Percentiles rank a stretch among this genome's conserved stretches.
These are phyloP conservation scores for Anthracocystis panici-leucophaei DNA, from an alignment of 1,284 basidiomycete species.

Conservation along the genomic window DNA sequence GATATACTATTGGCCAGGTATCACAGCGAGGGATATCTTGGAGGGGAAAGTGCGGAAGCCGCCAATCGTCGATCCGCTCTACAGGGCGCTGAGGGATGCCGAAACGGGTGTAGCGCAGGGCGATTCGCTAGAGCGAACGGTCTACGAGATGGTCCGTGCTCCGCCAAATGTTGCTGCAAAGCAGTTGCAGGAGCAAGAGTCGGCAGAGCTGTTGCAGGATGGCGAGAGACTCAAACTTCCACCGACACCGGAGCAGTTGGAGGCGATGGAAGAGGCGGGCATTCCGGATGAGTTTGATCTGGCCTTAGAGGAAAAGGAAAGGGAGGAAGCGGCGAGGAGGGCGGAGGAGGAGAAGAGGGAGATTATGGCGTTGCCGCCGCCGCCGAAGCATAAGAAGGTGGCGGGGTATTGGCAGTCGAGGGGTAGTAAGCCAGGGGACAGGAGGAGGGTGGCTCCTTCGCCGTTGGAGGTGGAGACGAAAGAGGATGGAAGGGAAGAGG, in stretches of 20 bases:
- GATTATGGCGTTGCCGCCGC: slow-evolving; percentile 52
- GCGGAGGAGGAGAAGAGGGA: slow-evolving; percentile 41
- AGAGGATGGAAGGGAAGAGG: not conserved
- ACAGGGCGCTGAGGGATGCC: slow-evolving; percentile 72
- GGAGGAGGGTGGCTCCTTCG: slow-evolving; percentile 23
- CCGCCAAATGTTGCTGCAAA: slow-evolving; percentile 36
- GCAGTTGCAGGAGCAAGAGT: slow-evolving; percentile 33
- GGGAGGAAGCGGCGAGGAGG: slow-evolving; percentile 21
- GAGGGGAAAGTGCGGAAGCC: slow-evolving; percentile 70
- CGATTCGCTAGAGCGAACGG: slow-evolving; percentile 61
- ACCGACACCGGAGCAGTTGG: slow-evolving; percentile 66
- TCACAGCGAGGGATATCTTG: slow-evolving; percentile 62
- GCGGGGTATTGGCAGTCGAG: slow-evolving; percentile 31
- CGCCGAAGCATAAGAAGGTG: slow-evolving; percentile 51
- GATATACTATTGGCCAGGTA: slow-evolving; percentile 67
- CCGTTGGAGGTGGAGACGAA: slow-evolving; percentile 8
- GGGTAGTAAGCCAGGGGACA: slow-evolving; percentile 12
- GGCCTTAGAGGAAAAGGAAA: slow-evolving; percentile 41
- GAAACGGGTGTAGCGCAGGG: slow-evolving; percentile 73
- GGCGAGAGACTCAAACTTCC: slow-evolving; percentile 64
- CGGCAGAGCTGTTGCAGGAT: slow-evolving; percentile 55
- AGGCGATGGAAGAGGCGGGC: slow-evolving; percentile 63
- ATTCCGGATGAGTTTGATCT: slow-evolving; percentile 67
- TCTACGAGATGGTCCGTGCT: slow-evolving; percentile 50
- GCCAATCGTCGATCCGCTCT: slow-evolving; percentile 70